phyloP scores from a whole-genome alignment of 768 basidiomycete species.

The Hypholoma fasciculare region DNA sequence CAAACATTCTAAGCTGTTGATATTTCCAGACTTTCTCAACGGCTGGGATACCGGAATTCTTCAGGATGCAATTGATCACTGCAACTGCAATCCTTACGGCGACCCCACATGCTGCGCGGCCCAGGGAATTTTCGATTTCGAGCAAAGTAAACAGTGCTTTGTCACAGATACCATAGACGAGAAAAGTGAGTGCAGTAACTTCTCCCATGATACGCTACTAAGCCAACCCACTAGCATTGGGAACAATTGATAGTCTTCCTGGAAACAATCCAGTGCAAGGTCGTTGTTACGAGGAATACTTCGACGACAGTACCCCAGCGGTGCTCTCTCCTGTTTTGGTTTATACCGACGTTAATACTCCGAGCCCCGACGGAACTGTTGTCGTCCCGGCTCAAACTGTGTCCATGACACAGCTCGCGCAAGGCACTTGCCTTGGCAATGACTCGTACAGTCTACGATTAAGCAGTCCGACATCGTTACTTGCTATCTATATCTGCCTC shows the following conservation, averaged over 20 bases:
- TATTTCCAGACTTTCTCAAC: slow-evolving; percentile 45
- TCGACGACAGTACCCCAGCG: slow-evolving; percentile 24
- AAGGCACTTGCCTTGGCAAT: slow-evolving; percentile 25
- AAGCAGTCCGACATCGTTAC: neutral
- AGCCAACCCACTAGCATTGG: slow-evolving; percentile 5
- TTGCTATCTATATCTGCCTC: no score
- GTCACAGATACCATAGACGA: slow-evolving; percentile 47
- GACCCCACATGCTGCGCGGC: slow-evolving; percentile 44
- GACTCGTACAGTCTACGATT: neutral
- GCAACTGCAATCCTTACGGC: slow-evolving; percentile 43
- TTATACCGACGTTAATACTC: slow-evolving; percentile 9
- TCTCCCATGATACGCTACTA: neutral
- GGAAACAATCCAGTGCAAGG: slow-evolving; percentile 30
- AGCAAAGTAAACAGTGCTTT: slow-evolving; percentile 36
- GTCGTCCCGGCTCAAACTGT: slow-evolving; percentile 22
- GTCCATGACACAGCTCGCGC: slow-evolving; percentile 17
- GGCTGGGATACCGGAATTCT: slow-evolving; percentile 60
- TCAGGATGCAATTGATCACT: slow-evolving; percentile 50
- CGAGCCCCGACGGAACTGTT: slow-evolving; percentile 21
- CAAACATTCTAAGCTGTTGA: neutral
- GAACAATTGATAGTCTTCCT: slow-evolving; percentile 20
- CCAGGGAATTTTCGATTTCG: slow-evolving; percentile 40
- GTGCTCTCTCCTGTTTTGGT: slow-evolving; percentile 26
- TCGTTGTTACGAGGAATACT: slow-evolving; percentile 24
- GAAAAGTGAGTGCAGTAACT: slow-evolving; percentile 25